Base-by-base conservation (phyloP, 768 basidiomycete genomes). In the Mycena latifolia region DNA sequence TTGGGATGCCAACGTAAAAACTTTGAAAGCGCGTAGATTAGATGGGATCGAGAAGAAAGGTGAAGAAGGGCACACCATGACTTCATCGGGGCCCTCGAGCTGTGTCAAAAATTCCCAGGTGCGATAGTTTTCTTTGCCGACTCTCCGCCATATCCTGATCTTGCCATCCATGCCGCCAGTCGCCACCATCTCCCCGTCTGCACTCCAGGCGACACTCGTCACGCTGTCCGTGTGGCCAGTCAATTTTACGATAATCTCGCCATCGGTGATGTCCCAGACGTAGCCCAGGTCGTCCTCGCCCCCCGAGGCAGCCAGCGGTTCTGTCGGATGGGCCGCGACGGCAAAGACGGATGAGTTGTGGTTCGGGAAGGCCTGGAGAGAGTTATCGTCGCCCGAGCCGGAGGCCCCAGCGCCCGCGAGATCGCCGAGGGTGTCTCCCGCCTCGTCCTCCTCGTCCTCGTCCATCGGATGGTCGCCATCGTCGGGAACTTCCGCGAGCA, bases 141-240 rank as follows among this genome's bases (percentile, higher is more conserved):
- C 92, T 72, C 95, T 84, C 74, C 92, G 82, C 98, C 98, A 99
- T 66, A 99, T 81, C 66, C 96, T 85, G 41, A 98, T 91, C 76
- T 89, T 91, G 11, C 98, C 98, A 73, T 99, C 98, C 98, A 99
- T 99, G 0, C 98, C 98, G 12, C 97, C 98, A 0, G 96, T 98
- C 18, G 96, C 90, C 62, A 96, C 85, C 86, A 98, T 86, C 79
- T 98, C 92, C 2, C 98, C 98, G 75, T 99, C 97, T 0, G 81
- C 72, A 75, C 89, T 97, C 86, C 93, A 99, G 24, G 85, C 90
- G 5, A 86, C 84, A 58, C 84, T 84, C 6, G 90, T 89, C 51
- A 99, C 95, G 67, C 94, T 96, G 75, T 99, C 98, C 9, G 90
- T 89, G 77, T 99, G 98, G 3, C 98, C 98, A 0, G 92, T 92